Evolutionary conservation across 148 eudicot species (phyloP).

Genomic region (Nepenthes mirabilis): DNA sequence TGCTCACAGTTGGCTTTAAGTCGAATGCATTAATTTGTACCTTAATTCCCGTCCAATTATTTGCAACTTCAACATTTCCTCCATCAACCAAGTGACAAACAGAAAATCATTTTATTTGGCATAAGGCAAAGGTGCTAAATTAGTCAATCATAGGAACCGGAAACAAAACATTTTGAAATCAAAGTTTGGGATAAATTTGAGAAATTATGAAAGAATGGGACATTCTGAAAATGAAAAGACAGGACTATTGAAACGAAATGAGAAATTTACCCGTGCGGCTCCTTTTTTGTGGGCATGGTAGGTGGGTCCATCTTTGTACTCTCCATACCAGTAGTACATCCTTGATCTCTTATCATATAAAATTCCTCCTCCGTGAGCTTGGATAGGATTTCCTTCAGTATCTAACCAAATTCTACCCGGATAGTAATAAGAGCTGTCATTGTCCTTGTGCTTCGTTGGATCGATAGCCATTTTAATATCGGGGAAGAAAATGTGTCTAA

Average conservation of each 20-base stretch:
- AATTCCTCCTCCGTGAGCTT: conserved; percentile 99
- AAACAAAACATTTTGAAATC: no score
- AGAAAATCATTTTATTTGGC: no score
- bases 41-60: no score
- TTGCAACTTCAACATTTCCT: no score
- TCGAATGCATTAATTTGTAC: no score
- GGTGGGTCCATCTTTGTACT: conserved; percentile 95
- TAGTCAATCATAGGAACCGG: no score
- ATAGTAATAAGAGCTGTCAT: conserved; percentile 52
- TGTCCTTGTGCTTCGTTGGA: conserved; percentile 41
- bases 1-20: no score
- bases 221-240: no score
- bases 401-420: conserved; percentile 97
- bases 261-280: conserved; percentile 71
- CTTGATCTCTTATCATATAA: conserved; percentile 48
- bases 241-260: neutral
- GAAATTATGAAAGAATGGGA: no score
- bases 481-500: conserved; percentile 81
- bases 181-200: no score
- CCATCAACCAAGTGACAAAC: no score
- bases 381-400: conserved; percentile 91
- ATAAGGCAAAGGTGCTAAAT: no score
- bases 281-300: conserved; percentile 77
- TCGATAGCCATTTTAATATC: conserved; percentile 51
- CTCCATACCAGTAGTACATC: conserved; percentile 94